phyloP scores from a whole-genome alignment of 768 basidiomycete species.

The Rhodotorula kratochvilovae region DNA sequence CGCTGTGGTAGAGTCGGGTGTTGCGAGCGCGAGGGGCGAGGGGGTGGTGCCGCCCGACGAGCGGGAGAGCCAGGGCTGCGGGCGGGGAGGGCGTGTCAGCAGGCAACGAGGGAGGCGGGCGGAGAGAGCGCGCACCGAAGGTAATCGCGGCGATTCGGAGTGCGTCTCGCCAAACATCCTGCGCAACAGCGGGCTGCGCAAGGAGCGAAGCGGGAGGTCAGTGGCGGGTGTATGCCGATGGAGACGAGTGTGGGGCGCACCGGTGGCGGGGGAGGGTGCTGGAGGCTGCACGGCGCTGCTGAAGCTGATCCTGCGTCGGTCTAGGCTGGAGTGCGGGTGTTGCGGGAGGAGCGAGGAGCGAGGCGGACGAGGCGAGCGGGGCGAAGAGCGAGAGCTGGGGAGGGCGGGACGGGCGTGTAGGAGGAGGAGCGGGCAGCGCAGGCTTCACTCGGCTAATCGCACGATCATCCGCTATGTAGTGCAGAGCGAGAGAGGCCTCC shows the following conservation, averaged over 20 bases:
- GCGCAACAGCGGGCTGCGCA: neutral
- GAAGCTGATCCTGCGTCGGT: too few species aligned
- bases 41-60: constrained; percentile 10
- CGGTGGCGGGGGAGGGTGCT: neutral
- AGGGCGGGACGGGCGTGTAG: too few species aligned
- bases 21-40: neutral
- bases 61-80: constrained; percentile 26
- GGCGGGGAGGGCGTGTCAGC: too few species aligned
- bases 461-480: neutral
- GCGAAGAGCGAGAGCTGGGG: too few species aligned
- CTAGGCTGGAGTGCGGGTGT: too few species aligned
- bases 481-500: neutral
- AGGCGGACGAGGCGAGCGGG: too few species aligned
- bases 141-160: constrained; percentile 15
- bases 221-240: constrained; percentile 5
- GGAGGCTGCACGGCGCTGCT: too few species aligned
- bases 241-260: neutral
- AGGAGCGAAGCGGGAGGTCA: neutral
- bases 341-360: too few species aligned
- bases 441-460: neutral
- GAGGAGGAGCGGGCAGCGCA: neutral
- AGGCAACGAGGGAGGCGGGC: neutral
- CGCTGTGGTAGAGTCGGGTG: neutral
- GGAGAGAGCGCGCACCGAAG: neutral
- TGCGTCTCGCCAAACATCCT: constrained; percentile 27